Conservation (phyloP, 352 stramenopile genomes). For the Phytophthora niederhauseri region DNA sequence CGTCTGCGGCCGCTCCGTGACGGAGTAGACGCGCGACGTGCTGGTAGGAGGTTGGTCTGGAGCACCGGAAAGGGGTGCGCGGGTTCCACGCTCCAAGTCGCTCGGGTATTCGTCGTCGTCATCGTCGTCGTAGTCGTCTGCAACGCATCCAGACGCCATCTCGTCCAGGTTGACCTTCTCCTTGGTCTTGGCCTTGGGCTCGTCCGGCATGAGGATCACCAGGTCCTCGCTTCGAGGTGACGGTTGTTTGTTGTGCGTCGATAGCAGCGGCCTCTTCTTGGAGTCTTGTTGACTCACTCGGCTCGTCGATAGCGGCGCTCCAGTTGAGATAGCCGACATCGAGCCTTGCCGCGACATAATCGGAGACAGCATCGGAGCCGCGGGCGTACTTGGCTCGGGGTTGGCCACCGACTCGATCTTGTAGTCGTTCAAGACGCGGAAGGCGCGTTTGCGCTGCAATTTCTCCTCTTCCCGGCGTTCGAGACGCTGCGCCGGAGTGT, state of each 20-base stretch:
- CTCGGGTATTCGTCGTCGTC: neutral
- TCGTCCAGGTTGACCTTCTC: slow-evolving; percentile 24
- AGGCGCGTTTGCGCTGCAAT: slow-evolving; percentile 54
- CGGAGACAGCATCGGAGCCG: slow-evolving; percentile 24
- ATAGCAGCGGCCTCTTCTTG: neutral
- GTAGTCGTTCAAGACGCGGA: slow-evolving; percentile 62
- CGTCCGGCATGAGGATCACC: slow-evolving; percentile 34
- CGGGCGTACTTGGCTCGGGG: slow-evolving; percentile 14
- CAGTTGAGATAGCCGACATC: slow-evolving; percentile 22
- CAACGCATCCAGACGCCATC: slow-evolving; percentile 13
- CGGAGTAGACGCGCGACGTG: slow-evolving; percentile 20
- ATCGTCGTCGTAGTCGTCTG: neutral
- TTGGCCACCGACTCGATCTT: slow-evolving; percentile 47
- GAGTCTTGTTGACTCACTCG: neutral
- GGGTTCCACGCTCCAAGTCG: slow-evolving; percentile 14
- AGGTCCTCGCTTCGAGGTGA: slow-evolving; percentile 40
- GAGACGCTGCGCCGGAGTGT: slow-evolving; percentile 58
- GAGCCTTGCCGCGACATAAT: slow-evolving; percentile 33
- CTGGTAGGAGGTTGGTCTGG: slow-evolving; percentile 14
- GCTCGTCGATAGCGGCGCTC: slow-evolving; percentile 19
- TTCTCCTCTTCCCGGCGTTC: slow-evolving; percentile 59
- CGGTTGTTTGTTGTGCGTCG: slow-evolving; percentile 19
- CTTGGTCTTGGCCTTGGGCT: slow-evolving; percentile 8
- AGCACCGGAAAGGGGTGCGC: slow-evolving; percentile 9
- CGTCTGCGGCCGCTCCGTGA: slow-evolving; percentile 36